Base-by-base conservation (phyloP, 2,329 filamentous ascomycete genomes). In the Aspergillus awamori region DNA sequence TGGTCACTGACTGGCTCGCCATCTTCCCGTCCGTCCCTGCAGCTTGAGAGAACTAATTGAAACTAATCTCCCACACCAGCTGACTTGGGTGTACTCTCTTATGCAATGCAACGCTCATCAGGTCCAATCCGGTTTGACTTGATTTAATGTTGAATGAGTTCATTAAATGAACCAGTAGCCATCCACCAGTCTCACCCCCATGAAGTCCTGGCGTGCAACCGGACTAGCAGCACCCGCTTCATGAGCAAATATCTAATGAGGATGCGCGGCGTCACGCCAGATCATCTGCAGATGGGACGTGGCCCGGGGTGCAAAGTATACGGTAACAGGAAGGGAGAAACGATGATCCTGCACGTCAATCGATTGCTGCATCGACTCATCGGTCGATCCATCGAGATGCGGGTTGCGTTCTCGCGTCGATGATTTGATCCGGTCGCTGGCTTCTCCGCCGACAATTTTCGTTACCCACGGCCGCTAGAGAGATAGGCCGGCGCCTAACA, bases 281-380 rank as follows among this genome's bases (percentile, higher is more conserved):
- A 62, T 65, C 63, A 62, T 62, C 65, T 66, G 61, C 65, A 66
- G 63, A 55, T 60, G 49, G 60, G 61, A 62, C 57, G 53, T 63
- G 61, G 55, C 60, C 33, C 58, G 58, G 58, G 57, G 48, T 15
- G 43, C 28, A 10, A 30, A 30, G 28, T 8, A 30, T 10, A n/a
- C 30, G 41, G 38, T 11, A 52, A 53, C 22, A 30, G 52, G 45
- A 53, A 61, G 53, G 43, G 28, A 53, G 26, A 36, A 56, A 36
- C 30, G 62, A 24, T 54, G 59, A 59, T 63, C 59, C 62, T 59
- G 61, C 59, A 63, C 52, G 62, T 62, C 63, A 65, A 58, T 38
- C 55, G 53, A 58, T 41, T 39, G 30, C 47, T 55, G 47, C 59
- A 60, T 57, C 24, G 17, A 62, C 47, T 56, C 49, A 59, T 59